phyloP scores from a whole-genome alignment of 208 protist genomes.

The Leishmania martiniquensis region DNA sequence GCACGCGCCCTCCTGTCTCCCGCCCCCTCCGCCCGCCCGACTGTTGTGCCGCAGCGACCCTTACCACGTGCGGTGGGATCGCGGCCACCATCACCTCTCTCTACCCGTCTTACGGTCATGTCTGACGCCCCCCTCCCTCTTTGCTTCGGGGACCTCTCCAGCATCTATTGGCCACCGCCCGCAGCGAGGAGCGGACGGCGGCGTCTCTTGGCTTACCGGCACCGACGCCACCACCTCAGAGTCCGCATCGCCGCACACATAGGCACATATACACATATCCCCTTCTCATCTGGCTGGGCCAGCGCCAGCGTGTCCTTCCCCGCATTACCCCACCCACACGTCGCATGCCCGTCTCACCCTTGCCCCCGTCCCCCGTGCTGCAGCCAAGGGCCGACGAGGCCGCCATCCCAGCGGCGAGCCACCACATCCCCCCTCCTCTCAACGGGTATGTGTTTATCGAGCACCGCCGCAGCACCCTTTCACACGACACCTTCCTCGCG shows the following conservation, averaged over 20 bases:
- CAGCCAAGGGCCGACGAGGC: neutral
- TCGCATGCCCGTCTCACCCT: neutral
- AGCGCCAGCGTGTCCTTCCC: neutral
- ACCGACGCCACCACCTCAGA: neutral
- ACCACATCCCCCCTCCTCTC: slow-evolving; percentile 45
- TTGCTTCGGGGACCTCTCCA: neutral
- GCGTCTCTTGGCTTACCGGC: neutral
- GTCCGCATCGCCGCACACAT: neutral
- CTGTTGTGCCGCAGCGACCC: neutral
- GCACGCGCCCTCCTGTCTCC: neutral
- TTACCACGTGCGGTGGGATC: neutral
- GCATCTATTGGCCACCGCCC: neutral
- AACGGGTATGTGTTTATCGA: slow-evolving; percentile 56
- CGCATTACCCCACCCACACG: neutral
- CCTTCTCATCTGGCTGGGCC: neutral
- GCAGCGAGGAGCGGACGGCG: neutral
- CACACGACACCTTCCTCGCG: slow-evolving; percentile 72
- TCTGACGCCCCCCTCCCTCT: neutral
- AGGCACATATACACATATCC: slow-evolving; percentile 5
- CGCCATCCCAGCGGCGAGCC: slow-evolving; percentile 24
- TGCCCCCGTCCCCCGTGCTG: neutral
- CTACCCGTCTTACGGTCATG: neutral
- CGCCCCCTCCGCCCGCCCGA: neutral
- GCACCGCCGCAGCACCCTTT: slow-evolving; percentile 45
- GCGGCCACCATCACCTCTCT: no score